Evolutionary conservation across 306 rosid species (phyloP), one percentile per base, ranked within the genome.

Genomic region (Carpinus viminea): DNA sequence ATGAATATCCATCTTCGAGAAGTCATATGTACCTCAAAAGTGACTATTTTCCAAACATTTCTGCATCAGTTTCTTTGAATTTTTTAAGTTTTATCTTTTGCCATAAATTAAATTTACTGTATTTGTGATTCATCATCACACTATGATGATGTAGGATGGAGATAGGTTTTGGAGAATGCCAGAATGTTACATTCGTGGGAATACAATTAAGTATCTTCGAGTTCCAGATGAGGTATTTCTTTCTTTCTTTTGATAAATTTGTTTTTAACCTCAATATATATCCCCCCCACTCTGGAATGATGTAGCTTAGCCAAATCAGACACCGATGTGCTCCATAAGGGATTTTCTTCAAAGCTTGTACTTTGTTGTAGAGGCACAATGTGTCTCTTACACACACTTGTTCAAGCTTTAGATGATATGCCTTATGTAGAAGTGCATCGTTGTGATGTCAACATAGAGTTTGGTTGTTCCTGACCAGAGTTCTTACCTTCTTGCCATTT

Each of bases 121-220:
- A n/a, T 45, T 56, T 12, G 11, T 31, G 18, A 45, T 21, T 41
- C 24, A 5, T 7, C 21, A 17, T 48, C 5, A 68, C 31, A 18
- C 76, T 53, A 60, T 79, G 77, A 24, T 12, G 45, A 76, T 74
- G 83, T 83, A 95, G 98, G 98, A 95, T 53, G 99, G 99, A 86
- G 99, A 95, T 76, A 89, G 98, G 78, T 93, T 95, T 90, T 95
- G 98, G 99, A 86, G 99, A 43, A 93, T 89, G 99, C 98, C 97
- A 3, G 99, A 91, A 79, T 93, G 98, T 82, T 93, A 91, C 76
- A 84, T 95, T 52, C 92, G 98, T 13, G 99, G 98, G 17, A 95
- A 95, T 78, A 93, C 98, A 0, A 93, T 95, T 48, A 93, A 95
- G 92, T 93, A 93, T 72, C 93, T 94, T 65, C 87, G 97, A 60